phyloP scores from a whole-genome alignment of 2,329 filamentous ascomycete species.

The Zymoseptoria tritici region DNA sequence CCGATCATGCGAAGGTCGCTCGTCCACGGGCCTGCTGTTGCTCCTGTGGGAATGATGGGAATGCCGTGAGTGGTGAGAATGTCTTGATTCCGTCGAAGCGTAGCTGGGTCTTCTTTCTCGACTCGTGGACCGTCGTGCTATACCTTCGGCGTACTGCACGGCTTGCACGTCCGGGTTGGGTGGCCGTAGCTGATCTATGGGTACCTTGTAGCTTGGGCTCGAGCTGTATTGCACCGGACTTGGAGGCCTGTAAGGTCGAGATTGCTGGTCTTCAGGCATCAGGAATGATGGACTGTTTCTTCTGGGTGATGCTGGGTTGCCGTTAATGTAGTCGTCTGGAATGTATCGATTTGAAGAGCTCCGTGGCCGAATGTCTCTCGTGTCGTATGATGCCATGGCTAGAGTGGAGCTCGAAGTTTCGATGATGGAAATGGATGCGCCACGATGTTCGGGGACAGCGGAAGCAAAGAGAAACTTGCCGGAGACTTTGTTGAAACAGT shows the following conservation, averaged over 20 bases:
- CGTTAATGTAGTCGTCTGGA: background rate
- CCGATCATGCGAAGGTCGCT: background rate
- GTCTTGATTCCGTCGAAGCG: background rate
- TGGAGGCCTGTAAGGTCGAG: constrained; percentile 2
- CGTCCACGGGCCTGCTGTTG: background rate
- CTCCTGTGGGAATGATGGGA: background rate
- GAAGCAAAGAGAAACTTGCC: background rate
- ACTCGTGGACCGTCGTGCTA: background rate
- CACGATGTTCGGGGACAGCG: background rate
- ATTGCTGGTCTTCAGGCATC: background rate
- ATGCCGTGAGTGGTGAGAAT: constrained; percentile 1
- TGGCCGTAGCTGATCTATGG: background rate
- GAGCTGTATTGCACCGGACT: constrained; percentile 6
- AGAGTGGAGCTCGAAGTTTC: background rate
- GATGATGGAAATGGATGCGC: background rate
- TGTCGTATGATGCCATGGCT: background rate
- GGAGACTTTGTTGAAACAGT: background rate
- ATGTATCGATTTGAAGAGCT: constrained; percentile 1
- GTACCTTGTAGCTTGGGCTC: background rate
- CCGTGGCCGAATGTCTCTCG: background rate
- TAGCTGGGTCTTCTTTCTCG: background rate
- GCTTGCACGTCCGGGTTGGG: background rate
- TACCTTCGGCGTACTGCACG: background rate
- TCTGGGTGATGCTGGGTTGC: background rate
- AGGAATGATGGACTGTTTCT: background rate